phyloP scores from a whole-genome alignment of 208 protist species.

The Leishmania gerbilli region DNA sequence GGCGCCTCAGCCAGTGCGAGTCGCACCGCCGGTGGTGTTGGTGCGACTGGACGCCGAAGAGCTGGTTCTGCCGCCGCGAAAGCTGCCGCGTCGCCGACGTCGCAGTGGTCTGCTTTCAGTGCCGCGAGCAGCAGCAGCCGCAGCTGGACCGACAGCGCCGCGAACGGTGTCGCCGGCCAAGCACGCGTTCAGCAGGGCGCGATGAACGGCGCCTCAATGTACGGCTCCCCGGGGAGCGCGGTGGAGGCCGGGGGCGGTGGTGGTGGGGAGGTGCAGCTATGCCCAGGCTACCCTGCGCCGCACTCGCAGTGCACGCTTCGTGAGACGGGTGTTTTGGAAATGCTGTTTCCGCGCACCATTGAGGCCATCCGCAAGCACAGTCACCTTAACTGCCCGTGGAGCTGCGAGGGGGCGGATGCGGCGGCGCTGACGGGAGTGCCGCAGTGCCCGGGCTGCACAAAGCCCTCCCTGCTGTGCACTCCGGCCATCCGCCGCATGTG shows the following conservation, averaged over 20 bases:
- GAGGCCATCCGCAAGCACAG: constrained; percentile 38
- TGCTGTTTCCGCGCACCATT: constrained; percentile 70
- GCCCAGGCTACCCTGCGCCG: constrained; percentile 49
- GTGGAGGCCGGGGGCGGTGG: too few relatives aligned
- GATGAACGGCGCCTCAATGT: background rate
- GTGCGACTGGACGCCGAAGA: background rate
- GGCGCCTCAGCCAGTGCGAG: background rate
- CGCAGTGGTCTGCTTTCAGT: constrained; percentile 29
- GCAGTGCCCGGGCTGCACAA: constrained; percentile 47
- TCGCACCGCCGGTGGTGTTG: background rate
- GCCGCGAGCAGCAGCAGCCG: constrained; percentile 28
- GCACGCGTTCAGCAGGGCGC: constrained; percentile 1
- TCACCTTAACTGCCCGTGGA: constrained; percentile 48
- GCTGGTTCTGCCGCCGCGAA: background rate
- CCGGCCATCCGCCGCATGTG: constrained; percentile 59
- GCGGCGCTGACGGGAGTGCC: constrained; percentile 20
- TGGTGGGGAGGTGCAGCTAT: constrained; percentile 6
- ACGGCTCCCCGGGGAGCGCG: background rate
- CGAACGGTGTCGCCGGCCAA: constrained; percentile 4
- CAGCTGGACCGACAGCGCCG: constrained; percentile 19
- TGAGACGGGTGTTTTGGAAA: constrained; percentile 51
- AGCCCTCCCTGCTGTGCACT: constrained; percentile 68
- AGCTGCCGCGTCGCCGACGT: constrained; percentile 20
- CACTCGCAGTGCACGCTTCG: constrained; percentile 44
- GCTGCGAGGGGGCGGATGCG: constrained; percentile 11